Percentiles rank a stretch among this genome's conserved stretches.
Conservation (phyloP, 2,329 filamentous ascomycete species). For the Sarocladium oryzae region DNA sequence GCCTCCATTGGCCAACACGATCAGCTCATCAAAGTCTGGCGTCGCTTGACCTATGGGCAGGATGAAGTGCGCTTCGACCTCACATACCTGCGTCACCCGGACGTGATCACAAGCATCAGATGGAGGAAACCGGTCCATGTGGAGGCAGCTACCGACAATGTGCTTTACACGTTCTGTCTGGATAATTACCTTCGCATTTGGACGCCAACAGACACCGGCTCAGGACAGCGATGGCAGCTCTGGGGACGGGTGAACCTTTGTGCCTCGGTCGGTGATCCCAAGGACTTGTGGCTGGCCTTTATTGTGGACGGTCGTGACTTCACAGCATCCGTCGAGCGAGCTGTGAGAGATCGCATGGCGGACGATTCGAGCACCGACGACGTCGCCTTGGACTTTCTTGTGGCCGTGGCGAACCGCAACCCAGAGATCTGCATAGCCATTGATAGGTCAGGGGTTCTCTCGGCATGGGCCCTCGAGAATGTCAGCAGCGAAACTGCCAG, state of each 20-base stretch:
- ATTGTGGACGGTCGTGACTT: constrained; percentile 80
- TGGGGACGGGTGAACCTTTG: constrained; percentile 77
- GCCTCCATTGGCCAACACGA: constrained; percentile 76
- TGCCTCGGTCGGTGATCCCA: constrained; percentile 54
- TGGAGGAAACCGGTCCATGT: constrained; percentile 76
- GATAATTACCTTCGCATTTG: constrained; percentile 80
- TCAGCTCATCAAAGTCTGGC: constrained; percentile 86
- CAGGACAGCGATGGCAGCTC: constrained; percentile 65
- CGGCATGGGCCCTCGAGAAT: constrained; percentile 87
- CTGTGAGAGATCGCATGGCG: constrained; percentile 54
- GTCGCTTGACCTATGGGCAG: constrained; percentile 73
- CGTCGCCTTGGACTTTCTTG: constrained; percentile 73
- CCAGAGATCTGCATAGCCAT: constrained; percentile 84
- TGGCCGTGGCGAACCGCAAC: constrained; percentile 76
- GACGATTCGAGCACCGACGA: constrained; percentile 55
- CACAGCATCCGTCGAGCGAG: constrained; percentile 66
- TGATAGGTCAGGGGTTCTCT: constrained; percentile 80
- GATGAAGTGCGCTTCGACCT: constrained; percentile 86
- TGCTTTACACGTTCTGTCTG: constrained; percentile 81
- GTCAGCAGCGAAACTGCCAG: constrained; percentile 64
- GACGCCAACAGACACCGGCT: constrained; percentile 68
- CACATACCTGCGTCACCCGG: constrained; percentile 80
- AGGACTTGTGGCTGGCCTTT: constrained; percentile 47
- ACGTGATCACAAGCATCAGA: constrained; percentile 71
- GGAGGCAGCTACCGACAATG: constrained; percentile 76